Evolutionary conservation across 2,329 filamentous ascomycete species (phyloP), one percentile per base, ranked within the genome.

Genomic region (Aureobasidium sp.): DNA sequence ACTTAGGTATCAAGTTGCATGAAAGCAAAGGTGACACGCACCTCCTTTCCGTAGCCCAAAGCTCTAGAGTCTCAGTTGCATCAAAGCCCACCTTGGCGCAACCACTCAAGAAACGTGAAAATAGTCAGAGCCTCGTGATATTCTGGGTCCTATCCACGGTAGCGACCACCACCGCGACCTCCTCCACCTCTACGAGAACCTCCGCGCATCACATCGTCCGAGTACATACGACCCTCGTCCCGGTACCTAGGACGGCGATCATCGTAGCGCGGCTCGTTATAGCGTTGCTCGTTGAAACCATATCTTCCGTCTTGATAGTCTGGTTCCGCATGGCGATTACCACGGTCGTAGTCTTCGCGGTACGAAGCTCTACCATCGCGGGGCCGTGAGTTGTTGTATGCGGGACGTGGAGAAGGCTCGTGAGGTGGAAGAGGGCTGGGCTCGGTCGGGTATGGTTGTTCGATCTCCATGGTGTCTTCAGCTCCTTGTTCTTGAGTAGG

Each of bases 381-480:
- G 3, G 66, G 66, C 29, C 66, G 64, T 29, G 66, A 66, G 42
- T 66, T 47, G 41, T 47, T 37, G 41, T 58, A 68, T 34, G 60
- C 62, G 15, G 64, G 65, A 50, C 61, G 59, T 10, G 64, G 64
- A 27, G 47, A 59, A 37, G 68, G 67, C 42, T 69, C 67, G 25
- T 68, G 62, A 34, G 62, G 70, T 63, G 13, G 65, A 65, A 61
- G 68, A 68, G 48, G 71, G 47, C 45, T 52, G 15, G 57, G 57
- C 29, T 70, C 30, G 67, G 65, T 49, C 65, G 65, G 36, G 66
- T 66, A 37, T 70, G 67, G 29, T 72, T 68, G 64, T 29, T 77
- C 75, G 5, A 79, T 65, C 8, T 79, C 76, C 78, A 80, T 79
- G 39, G 70, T 69, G 34, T 76, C 74, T 47, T 75, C 68, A 2